Base-by-base conservation (phyloP, 495 filamentous ascomycete genomes). In the Aspergillus homomorphus region DNA sequence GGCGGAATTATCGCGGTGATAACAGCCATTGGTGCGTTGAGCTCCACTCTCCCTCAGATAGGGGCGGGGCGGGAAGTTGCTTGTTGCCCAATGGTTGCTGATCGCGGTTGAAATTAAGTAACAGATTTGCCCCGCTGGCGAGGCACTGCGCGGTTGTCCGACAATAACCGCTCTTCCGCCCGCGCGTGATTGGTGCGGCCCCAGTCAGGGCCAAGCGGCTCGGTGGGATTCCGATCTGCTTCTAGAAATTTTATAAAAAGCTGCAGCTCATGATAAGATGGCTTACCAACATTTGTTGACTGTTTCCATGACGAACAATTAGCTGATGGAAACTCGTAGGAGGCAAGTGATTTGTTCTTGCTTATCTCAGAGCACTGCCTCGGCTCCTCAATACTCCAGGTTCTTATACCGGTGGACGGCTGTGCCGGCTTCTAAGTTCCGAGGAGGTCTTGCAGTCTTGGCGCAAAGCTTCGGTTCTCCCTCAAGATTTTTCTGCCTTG, bases 171-270 rank as follows among this genome's bases (percentile, higher is more conserved):
- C 12, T 16, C 9, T 30, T 30, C 48, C 48, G 48, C 48, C 12
- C 23, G 1, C 16, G 14, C 1, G 23, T 51, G 23, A 51, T 51
- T 51, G 48, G 48, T 18, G 48, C 48, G 48, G 48, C 48, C 23
- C 33, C 10, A 23, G 22, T 23, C 18, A 28, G 24, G 4, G 1
- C 14, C 2, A 2, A 2, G 22, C 48, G 23, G 48, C 48, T 51
- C 48, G 48, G 23, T 51, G 48, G 48, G 23, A 30, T 30, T 51
- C 48, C 48, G 48, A n/a, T 30, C 48, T 23, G 19, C 45, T 51
- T 51, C 24, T 19, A 28, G 48, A 51, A 51, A n/a, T 24, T 30
- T 38, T 38, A 38, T 38, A 7, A 38, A 38, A 38, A 38, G 33
- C 33, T 38, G 33, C 26, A 3, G 26, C 26, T 28, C 4, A 3